Conservation (phyloP, 2,329 filamentous ascomycete species). For the Arachnomyces sp. region DNA sequence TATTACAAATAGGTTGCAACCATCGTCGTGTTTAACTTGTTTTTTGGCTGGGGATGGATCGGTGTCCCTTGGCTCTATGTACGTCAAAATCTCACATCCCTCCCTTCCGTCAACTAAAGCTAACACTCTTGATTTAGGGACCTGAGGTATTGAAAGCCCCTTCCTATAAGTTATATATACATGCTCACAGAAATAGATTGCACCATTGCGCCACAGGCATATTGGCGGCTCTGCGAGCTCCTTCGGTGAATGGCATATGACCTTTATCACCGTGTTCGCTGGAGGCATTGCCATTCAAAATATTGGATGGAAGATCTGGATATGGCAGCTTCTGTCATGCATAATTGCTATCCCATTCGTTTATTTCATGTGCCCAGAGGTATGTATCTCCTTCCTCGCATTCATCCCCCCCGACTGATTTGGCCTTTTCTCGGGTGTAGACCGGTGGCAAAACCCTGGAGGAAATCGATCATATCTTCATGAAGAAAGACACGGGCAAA, state of each 20-base stretch:
- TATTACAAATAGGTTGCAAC: neutral
- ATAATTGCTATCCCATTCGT: no score
- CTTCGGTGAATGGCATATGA: conserved; percentile 30
- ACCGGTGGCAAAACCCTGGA: no score
- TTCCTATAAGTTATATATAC: no score
- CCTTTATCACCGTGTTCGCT: conserved; percentile 29
- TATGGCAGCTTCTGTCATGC: conserved; percentile 23
- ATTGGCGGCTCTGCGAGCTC: conserved; percentile 27
- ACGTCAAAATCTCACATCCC: no score
- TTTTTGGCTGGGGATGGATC: conserved; percentile 13
- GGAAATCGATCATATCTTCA: conserved; percentile 12
- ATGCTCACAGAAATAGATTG: conserved; percentile 18
- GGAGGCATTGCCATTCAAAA: conserved; percentile 25
- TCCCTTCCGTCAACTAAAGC: no score
- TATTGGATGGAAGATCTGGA: conserved; percentile 30
- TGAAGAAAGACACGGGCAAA: neutral
- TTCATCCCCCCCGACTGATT: no score
- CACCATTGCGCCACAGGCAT: conserved; percentile 29
- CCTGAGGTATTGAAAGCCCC: no score
- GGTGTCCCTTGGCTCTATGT: neutral
- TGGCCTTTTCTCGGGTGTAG: no score
- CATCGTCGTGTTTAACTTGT: conserved; percentile 9
- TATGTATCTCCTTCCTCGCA: no score
- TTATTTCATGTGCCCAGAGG: no score
- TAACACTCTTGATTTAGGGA: no score